Base-by-base conservation (phyloP, 768 basidiomycete genomes). In the Lactarius sp. region DNA sequence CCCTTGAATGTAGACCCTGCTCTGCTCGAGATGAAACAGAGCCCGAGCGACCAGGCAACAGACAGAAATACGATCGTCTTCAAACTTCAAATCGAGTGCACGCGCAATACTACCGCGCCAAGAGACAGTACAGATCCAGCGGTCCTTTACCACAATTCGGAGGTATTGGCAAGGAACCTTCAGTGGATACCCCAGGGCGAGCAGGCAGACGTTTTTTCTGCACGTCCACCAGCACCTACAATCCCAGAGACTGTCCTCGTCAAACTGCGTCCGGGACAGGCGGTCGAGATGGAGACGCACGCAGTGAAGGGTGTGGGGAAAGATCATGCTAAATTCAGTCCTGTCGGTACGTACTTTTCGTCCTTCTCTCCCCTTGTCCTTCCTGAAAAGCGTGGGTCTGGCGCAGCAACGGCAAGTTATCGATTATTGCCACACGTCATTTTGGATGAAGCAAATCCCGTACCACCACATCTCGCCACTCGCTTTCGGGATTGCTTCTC, bases 21-120 rank as follows among this genome's bases (percentile, higher is more conserved):
- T 13, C 73, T 85, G 22, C 75, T 98, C 65, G 80, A 83, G n/a
- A 79, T 82, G 74, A 81, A 80, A 70, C 72, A 74, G 53, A 68
- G 79, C 55, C 69, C 76, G 56, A 78, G 75, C n/a, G 85, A 86
- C 56, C 77, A 80, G 31, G 82, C 92, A 8, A 95, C 90, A 6
- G 97, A 98, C 74, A 80, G 85, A 55, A 93, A 98, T 74, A 98
- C 95, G 6, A 75, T 98, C 62, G 92, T 98, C 41, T 98, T 99
- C 62, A 73, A 71, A 33, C 77, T 98, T 36, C 77, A 86, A 20
- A 76, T 89, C 77, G 39, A 97, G 90, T 75, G 81, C 82, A 60
- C 84, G 86, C 1, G 82, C 79, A 66, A 80, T 79, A 61, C 78
- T 80, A 42, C 82, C 81, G 18, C 80, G 80, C 31, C 83, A 79